Evolutionary conservation across 1,284 basidiomycete genomes (phyloP).

Genomic region (Ceratobasidium theobromae): DNA sequence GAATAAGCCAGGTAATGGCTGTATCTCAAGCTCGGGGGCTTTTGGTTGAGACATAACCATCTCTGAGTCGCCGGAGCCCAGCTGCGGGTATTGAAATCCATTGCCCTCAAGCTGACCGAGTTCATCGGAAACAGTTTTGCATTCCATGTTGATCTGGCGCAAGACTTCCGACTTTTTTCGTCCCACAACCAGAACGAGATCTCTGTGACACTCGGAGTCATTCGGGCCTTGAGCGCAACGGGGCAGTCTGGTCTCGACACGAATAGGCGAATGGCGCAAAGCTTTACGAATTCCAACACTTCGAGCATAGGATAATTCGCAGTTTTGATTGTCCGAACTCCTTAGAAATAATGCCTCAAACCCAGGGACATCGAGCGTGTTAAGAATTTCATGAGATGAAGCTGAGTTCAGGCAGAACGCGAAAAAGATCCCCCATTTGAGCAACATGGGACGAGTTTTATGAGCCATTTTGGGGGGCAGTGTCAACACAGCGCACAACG

Average conservation of each 20-base stretch:
- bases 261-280: background rate
- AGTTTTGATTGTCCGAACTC: background rate
- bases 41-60: background rate
- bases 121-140: background rate
- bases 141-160: background rate
- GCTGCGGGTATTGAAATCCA: background rate
- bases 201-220: background rate
- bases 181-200: background rate
- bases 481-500: no score
- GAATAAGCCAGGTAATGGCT: conserved; percentile 52
- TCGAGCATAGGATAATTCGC: background rate
- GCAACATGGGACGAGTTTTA: background rate
- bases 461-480: no score
- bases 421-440: background rate
- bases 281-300: background rate
- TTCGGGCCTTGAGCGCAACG: background rate
- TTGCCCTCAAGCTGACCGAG: no score
- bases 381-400: background rate
- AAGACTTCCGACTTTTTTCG: background rate
- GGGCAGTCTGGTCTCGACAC: background rate
- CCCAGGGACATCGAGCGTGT: background rate
- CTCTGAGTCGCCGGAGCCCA: background rate
- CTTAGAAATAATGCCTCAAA: background rate
- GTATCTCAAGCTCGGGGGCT: conserved; percentile 55
- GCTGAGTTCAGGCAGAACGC: background rate